These are phyloP conservation scores for Lachnellula suecica DNA, from an alignment of 2,329 filamentous ascomycete genomes.

Conservation along the genomic window DNA sequence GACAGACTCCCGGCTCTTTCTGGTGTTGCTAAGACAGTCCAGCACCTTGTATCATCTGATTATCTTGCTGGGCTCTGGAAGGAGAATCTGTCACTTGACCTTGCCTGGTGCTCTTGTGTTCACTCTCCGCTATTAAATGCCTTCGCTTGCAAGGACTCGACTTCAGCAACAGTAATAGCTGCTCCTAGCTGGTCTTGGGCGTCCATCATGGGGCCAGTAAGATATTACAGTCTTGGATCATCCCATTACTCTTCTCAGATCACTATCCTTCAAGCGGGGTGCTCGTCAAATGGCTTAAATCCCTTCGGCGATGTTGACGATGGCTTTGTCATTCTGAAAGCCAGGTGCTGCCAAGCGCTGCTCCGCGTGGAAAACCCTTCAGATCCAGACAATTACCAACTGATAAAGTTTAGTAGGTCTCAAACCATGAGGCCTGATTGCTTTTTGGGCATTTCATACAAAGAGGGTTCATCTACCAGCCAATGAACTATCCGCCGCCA, in stretches of 20 bases:
- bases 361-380: neutral
- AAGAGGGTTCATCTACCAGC: neutral
- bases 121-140: neutral
- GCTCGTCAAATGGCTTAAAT: neutral
- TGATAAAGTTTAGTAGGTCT: neutral
- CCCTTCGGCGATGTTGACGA: neutral
- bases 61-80: constrained; percentile 9
- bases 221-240: neutral
- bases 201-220: neutral
- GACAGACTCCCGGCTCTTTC: constrained; percentile 12
- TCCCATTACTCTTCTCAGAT: neutral
- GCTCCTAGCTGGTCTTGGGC: constrained; percentile 7
- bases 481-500: neutral
- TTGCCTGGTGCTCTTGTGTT: constrained; percentile 1
- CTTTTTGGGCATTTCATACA: neutral
- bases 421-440: neutral
- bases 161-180: neutral
- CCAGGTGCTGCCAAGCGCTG: neutral
- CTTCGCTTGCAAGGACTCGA: neutral
- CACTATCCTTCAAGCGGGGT: neutral
- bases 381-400: neutral
- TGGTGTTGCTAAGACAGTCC: constrained; percentile 4
- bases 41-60: neutral
- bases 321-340: neutral
- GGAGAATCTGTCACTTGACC: neutral